Evolutionary conservation across 2,329 filamentous ascomycete species (phyloP), one percentile per base, ranked within the genome.

Genomic region (Botryosphaeria dothidea): DNA sequence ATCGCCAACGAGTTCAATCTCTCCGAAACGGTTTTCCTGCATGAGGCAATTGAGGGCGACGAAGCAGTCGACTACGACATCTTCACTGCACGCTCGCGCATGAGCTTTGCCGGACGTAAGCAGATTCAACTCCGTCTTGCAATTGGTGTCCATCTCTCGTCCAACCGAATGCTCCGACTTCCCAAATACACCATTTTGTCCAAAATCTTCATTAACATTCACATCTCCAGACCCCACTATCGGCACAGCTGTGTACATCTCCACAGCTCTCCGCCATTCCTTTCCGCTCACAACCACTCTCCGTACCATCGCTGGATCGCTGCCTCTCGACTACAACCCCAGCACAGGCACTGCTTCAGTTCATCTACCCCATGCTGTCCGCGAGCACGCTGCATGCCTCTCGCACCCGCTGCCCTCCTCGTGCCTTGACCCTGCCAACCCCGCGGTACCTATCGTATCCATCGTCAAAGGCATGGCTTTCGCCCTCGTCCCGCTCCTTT

Each of bases 381-480:
- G 86, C 70, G 71, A 87, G 62, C 90, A 93, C 76, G 3, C 69
- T 69, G 21, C 66, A 21, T 29, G 21, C 9, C 56, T 15, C 69
- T 82, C 48, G 69, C 70, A 46, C 38, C 66, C 17, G 29, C 6
- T 25, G n/a, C 41, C 31, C 57, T 62, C 5, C 48, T 68, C 45
- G 62, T 51, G 3, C 62, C n/a, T 36, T 68, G 38, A 41, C 61
- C 7, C 46, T 1, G 19, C 34, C 43, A 19, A 63, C 69, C 34
- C 65, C 62, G 68, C 61, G 72, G 68, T 75, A 67, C 34, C 69
- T 75, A 68, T 81, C 17, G 77, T 82, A n/a, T 80, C 77, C 54
- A 80, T 92, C 54, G 90, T 93, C 36, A 86, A 86, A 48, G 91
- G 90, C 57, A 90, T 93, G 88, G 86, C 86, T 1, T 93, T 92